A percentile compares a stretch with the other conserved stretches of the same genome.
Conservation (phyloP, 257 asterid species). For the Solanum clarkiae region DNA sequence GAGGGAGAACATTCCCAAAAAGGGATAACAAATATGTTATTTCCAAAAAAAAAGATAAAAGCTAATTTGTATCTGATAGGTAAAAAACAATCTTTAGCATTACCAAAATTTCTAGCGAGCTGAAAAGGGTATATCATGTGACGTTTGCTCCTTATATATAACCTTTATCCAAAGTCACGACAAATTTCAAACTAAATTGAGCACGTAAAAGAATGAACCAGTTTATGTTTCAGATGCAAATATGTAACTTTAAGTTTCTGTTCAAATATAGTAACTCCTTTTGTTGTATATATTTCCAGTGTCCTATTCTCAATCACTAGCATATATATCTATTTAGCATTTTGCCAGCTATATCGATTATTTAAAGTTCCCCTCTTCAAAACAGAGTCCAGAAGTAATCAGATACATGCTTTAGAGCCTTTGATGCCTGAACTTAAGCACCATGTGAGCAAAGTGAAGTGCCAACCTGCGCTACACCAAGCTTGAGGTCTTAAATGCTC, state of each 20-base stretch:
- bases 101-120: background rate
- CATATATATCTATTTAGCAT: background rate
- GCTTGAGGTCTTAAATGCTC: background rate
- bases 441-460: background rate
- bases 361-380: background rate
- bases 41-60: background rate
- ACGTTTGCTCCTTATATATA: background rate
- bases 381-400: background rate
- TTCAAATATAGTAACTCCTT: background rate
- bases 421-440: background rate
- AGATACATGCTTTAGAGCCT: background rate
- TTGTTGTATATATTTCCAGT: background rate
- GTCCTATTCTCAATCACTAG: background rate
- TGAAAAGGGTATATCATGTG: background rate
- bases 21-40: background rate
- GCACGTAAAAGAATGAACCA: background rate
- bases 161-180: background rate
- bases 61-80: background rate
- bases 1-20: background rate
- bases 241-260: background rate
- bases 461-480: background rate
- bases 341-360: background rate
- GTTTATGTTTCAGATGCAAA: background rate
- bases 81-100: background rate
- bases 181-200: background rate